Percentiles rank a stretch among this genome's conserved stretches.
These are phyloP conservation scores for Dendrobium officinale DNA, from an alignment of 106 monocot species.

Conservation along the genomic window DNA sequence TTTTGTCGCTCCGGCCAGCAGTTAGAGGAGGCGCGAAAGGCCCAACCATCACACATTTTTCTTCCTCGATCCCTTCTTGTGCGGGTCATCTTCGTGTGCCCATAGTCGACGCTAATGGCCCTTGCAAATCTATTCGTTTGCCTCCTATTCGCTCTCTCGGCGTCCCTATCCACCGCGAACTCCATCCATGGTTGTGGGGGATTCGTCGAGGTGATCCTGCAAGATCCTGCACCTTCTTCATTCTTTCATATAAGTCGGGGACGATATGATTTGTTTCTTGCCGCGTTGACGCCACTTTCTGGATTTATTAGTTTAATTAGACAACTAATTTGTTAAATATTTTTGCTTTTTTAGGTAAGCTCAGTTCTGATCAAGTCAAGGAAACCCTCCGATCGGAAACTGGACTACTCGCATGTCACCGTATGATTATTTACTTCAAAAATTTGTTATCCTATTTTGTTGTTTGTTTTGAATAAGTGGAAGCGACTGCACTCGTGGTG, in stretches of 20 bases:
- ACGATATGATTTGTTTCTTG: not conserved
- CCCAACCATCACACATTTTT: not conserved
- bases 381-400: conserved; percentile 59
- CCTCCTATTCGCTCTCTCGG: conserved; percentile 26
- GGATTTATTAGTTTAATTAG: not conserved
- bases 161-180: conserved; percentile 26
- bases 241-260: not conserved
- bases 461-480: not conserved
- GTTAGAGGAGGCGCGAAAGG: not conserved
- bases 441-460: not conserved
- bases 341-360: conserved; percentile 42
- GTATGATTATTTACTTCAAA: conserved; percentile 16
- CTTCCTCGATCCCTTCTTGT: not conserved
- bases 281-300: not conserved
- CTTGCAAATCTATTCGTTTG: conserved; percentile 16
- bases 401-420: conserved; percentile 84
- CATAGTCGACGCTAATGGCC: conserved; percentile 20
- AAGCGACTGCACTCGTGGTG: not conserved
- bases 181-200: conserved; percentile 93
- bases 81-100: conserved; percentile 7
- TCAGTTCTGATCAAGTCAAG: conserved; percentile 50
- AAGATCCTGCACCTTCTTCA: not conserved
- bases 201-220: conserved; percentile 63
- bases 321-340: not conserved
- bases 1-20: no score